Evolutionary conservation across 1,284 basidiomycete genomes (phyloP), one percentile per base, ranked within the genome.

Genomic region (Rhodotorula sp.): DNA sequence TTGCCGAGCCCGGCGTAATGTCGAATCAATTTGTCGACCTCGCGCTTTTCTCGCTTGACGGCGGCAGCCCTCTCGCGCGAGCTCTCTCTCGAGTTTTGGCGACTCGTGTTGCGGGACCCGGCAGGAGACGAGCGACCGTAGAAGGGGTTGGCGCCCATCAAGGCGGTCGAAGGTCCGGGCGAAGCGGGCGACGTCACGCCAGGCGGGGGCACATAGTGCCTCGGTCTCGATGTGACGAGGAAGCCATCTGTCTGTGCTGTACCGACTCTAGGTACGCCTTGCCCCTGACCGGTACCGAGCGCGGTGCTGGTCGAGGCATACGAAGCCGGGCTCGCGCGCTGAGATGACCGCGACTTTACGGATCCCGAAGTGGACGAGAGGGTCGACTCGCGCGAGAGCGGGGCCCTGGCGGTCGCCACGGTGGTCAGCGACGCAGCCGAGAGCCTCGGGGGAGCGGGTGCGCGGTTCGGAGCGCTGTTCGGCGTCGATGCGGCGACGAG

Each of bases 141-240:
- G 26, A 51, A 48, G 15, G 67, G 48, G 21, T 34, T 47, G 31
- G 58, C 26, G 43, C 31, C 51, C 57, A 62, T 60, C 21, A 39
- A 14, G 23, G 65, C 47, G 49, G 58, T 20, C n/a, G 64, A 62
- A 43, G 68, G 72, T 4, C 63, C 63, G 46, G 63, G 63, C 16
- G 64, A 52, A 20, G 31, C 46, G 57, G 62, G 43, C 34, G n/a
- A 43, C 47, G 48, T 51, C 26, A 21, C 18, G 23, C 62, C 47
- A n/a, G 59, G 10, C 15, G 64, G 64, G 20, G 65, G 72, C 3
- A 21, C 29, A 51, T 68, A 70, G 47, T 21, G 15, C 34, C 57
- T 59, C 0, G 70, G 52, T 6, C 65, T 39, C 23, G 67, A 69
- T 21, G 70, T 70, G 59, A 75, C 69, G 39, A 71, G 67, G 65